Percentiles rank a stretch among this genome's conserved stretches.
phyloP scores from a whole-genome alignment of 495 filamentous ascomycete species.

The Aspergillus funiculosus region DNA sequence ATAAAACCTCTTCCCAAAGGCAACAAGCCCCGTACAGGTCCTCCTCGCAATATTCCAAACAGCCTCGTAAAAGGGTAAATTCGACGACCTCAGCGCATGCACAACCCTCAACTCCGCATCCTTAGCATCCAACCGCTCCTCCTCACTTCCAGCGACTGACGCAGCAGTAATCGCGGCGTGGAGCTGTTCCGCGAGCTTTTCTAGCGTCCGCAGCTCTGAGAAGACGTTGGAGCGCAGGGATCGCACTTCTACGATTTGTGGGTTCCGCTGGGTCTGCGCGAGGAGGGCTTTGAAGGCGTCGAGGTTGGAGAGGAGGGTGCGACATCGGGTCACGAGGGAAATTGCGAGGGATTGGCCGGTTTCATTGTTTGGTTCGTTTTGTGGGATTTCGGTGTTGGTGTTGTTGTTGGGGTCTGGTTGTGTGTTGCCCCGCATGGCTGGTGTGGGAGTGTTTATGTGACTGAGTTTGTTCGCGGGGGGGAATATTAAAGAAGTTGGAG shows the following conservation, averaged over 20 bases:
- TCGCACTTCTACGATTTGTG: constrained; percentile 47
- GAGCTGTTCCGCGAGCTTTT: constrained; percentile 38
- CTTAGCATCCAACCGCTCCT: constrained; percentile 13
- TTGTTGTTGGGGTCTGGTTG: background rate
- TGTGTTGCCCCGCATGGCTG: constrained; percentile 2
- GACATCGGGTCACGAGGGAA: constrained; percentile 38
- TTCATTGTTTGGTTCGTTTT: background rate
- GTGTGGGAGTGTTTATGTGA: background rate
- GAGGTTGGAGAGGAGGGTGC: constrained; percentile 40
- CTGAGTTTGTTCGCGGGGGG: background rate
- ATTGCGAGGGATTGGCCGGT: constrained; percentile 15
- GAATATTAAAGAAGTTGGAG: background rate
- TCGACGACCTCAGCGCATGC: constrained; percentile 51
- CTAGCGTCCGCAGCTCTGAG: constrained; percentile 45
- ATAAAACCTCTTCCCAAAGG: constrained; percentile 51
- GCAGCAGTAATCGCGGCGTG: constrained; percentile 4
- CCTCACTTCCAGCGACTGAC: constrained; percentile 4
- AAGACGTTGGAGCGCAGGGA: constrained; percentile 44
- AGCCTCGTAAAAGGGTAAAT: constrained; percentile 51
- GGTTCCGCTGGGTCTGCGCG: constrained; percentile 39
- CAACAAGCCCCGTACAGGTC: constrained; percentile 43
- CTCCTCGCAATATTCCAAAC: constrained; percentile 50
- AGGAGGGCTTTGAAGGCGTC: constrained; percentile 44
- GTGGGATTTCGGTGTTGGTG: background rate
- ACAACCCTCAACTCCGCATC: constrained; percentile 24